Conservation (phyloP, 83 land plant genomes). For the Diphasiastrum complanatum region DNA sequence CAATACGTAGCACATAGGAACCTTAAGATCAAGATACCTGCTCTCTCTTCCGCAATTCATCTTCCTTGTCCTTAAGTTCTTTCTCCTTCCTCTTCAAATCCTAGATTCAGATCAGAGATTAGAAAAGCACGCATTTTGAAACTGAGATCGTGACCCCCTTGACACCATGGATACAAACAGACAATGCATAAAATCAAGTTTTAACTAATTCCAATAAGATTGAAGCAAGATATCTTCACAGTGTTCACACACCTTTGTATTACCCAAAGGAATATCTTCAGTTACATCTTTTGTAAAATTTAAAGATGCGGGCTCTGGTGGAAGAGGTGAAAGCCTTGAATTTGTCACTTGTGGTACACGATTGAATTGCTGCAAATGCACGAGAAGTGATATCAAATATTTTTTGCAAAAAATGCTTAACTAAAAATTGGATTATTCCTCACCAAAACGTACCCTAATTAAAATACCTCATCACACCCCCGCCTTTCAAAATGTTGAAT, state of each 20-base stretch:
- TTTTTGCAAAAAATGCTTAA: no score
- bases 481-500: no score
- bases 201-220: no score
- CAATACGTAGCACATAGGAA: no score
- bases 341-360: slow-evolving; percentile 53
- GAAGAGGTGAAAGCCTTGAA: slow-evolving; percentile 73
- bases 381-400: no score
- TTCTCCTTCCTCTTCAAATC: slow-evolving; percentile 58
- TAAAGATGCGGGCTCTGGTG: slow-evolving; percentile 67
- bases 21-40: slow-evolving; percentile 46
- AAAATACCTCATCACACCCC: no score
- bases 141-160: no score
- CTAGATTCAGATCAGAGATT: slow-evolving; percentile 22
- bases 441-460: no score
- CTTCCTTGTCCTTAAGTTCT: slow-evolving; percentile 64
- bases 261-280: slow-evolving; percentile 57
- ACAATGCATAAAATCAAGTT: no score
- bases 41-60: slow-evolving; percentile 56
- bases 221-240: background rate
- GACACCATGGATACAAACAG: no score
- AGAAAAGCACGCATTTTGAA: no score
- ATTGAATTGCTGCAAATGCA: slow-evolving; percentile 37
- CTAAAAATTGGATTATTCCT: no score
- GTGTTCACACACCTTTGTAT: slow-evolving; percentile 17
- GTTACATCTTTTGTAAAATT: slow-evolving; percentile 43